Base-by-base conservation (phyloP, 441 rosid species). In the Rhodomyrtus psidioides region DNA sequence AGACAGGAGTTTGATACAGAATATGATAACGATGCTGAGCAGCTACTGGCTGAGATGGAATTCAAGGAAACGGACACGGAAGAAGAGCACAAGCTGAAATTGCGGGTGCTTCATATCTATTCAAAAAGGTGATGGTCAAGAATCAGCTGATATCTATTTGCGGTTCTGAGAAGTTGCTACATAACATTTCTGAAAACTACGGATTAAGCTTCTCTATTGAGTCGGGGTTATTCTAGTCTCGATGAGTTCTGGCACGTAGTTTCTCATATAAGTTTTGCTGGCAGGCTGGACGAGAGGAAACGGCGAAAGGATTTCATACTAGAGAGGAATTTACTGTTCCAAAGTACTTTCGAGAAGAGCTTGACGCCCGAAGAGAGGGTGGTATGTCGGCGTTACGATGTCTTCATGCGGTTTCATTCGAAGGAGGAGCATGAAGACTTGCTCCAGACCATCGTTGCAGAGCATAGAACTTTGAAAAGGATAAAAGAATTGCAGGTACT, bases 251-350 rank as follows among this genome's bases (percentile, higher is more conserved):
- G 44, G 26, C 14, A 8, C 46, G 2, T 53, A 21, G 53, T 23
- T 51, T 55, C 21, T 55, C 81, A 28, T 53, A 28, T 76, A 81
- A 82, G 75, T n/a, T 59, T 89, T 81, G 49, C 87, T 87, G 85
- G 87, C 92, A 97, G 99, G 94, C 97, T 95, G 87, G 99, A 96
- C 86, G 99, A 97, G 91, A 93, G 99, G 92, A 94, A 97, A 91
- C 96, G 91, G 24, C 91, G 99, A 90, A 96, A 97, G 92, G 98
- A 96, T 84, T 97, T 97, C 88, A 93, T 97, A 58, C 84, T 96
- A 75, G 99, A 96, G 88, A 94, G 98, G 89, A 93, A 93, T 91
- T 85, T 97, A 90, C 88, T 97, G 74, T 90, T 92, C 89, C 95
- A 94, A 83, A 94, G 89, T 92, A 93, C 93, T 81, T 89, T 94